Conservation (phyloP, 1,139 yeast genomes). For the Debaryomyces coudertii region DNA sequence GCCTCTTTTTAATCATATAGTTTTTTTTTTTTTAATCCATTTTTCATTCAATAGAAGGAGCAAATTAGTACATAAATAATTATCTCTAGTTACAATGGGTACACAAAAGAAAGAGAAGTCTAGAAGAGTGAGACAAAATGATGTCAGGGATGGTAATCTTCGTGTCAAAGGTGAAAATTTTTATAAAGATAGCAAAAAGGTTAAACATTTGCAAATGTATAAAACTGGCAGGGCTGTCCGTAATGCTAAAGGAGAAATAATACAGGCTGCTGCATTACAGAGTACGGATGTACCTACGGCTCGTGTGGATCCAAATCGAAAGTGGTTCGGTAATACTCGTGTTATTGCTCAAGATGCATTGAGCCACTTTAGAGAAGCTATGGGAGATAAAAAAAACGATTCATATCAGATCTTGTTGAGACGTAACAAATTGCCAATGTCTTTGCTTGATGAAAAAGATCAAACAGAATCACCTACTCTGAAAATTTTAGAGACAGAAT, state of each 20-base stretch:
- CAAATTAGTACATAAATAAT: not conserved
- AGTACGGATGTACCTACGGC: constrained; percentile 88
- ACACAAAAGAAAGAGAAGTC: constrained; percentile 88
- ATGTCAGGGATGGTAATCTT: constrained; percentile 84
- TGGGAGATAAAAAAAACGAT: constrained; percentile 85
- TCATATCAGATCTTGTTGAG: constrained; percentile 85
- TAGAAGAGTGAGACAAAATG: constrained; percentile 82
- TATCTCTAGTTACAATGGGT: constrained; percentile 61
- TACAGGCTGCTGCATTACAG: constrained; percentile 87
- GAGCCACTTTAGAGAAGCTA: constrained; percentile 89
- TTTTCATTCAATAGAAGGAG: not conserved
- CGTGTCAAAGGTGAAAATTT: constrained; percentile 97
- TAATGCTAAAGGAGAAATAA: constrained; percentile 84
- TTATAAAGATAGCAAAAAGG: constrained; percentile 92
- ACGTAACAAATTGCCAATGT: constrained; percentile 95
- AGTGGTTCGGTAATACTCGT: constrained; percentile 98
- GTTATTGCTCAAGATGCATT: constrained; percentile 97
- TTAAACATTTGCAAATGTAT: constrained; percentile 88
- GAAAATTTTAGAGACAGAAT: constrained; percentile 85
- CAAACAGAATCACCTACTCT: constrained; percentile 73
- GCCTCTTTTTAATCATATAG: not conserved
- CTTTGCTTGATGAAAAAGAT: constrained; percentile 85
- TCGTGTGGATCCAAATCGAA: constrained; percentile 91
- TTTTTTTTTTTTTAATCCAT: not conserved
- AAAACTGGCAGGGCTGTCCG: constrained; percentile 87